A percentile compares a stretch with the other conserved stretches of the same genome.
Evolutionary conservation across 1,284 basidiomycete genomes (phyloP).

Genomic region (Apiotrichum sp.): DNA sequence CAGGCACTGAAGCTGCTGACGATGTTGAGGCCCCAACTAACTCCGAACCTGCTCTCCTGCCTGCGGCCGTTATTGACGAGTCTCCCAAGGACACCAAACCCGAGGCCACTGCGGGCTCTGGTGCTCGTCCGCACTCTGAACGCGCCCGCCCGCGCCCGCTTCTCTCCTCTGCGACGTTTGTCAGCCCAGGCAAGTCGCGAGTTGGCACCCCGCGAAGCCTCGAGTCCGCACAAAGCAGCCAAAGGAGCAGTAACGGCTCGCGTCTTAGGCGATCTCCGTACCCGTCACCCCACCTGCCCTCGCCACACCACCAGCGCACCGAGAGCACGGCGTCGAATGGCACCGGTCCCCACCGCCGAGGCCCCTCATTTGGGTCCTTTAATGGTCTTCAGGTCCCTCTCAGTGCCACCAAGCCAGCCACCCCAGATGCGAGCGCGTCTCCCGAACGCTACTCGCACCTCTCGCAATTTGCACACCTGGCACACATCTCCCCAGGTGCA

Average conservation of each 20-base stretch:
- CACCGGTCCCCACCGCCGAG: not conserved
- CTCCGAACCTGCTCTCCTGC: no score
- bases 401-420: not conserved
- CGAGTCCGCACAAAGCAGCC: no score
- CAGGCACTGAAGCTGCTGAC: no score
- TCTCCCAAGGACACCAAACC: not conserved
- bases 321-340: not conserved
- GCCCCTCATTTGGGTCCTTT: not conserved
- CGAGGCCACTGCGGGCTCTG: not conserved
- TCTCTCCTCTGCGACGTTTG: not conserved
- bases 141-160: not conserved
- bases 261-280: constrained; percentile 4
- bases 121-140: not conserved
- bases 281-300: constrained; percentile 1
- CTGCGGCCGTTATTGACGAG: no score
- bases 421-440: not conserved
- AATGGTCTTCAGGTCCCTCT: not conserved
- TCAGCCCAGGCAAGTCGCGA: not conserved
- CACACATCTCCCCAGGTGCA: not conserved
- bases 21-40: no score
- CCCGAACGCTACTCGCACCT: not conserved
- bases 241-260: not conserved
- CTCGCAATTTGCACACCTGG: no score
- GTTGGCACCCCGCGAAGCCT: no score
- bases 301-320: not conserved